Conservation (phyloP, 1,284 basidiomycete species). For the Puccinia horiana region DNA sequence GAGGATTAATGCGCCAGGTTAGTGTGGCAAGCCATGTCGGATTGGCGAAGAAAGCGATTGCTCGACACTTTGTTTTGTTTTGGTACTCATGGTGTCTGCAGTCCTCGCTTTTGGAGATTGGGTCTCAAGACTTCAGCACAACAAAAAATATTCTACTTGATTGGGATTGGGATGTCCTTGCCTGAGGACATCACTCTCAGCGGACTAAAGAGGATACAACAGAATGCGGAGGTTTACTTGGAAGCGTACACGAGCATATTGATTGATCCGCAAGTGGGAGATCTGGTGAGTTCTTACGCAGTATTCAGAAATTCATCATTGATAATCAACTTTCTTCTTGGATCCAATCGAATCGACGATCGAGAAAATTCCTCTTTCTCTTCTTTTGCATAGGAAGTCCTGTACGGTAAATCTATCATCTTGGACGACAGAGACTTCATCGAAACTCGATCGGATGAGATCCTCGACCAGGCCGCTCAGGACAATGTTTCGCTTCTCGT, state of each 20-base stretch:
- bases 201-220: constrained; percentile 82
- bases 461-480: constrained; percentile 74
- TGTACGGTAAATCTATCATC: constrained; percentile 83
- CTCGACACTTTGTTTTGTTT: too few relatives aligned
- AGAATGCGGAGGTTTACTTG: constrained; percentile 77
- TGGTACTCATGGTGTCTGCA: too few relatives aligned
- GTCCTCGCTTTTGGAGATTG: too few relatives aligned
- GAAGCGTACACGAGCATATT: constrained; percentile 94
- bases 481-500: constrained; percentile 88
- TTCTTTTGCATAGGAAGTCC: constrained; percentile 76
- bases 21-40: too few relatives aligned
- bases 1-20: too few relatives aligned
- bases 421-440: constrained; percentile 95
- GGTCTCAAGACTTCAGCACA: too few relatives aligned
- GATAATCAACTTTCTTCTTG: too few relatives aligned
- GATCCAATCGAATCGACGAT: too few relatives aligned
- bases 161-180: constrained; percentile 78
- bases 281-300: constrained; percentile 22
- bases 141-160: constrained; percentile 86
- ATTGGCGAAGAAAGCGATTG: too few relatives aligned
- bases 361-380: too few relatives aligned
- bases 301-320: too few relatives aligned
- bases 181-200: constrained; percentile 79
- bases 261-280: constrained; percentile 48
- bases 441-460: constrained; percentile 89